Evolutionary conservation across 2,329 filamentous ascomycete species (phyloP).

Genomic region (Penicillium brevicompactum): DNA sequence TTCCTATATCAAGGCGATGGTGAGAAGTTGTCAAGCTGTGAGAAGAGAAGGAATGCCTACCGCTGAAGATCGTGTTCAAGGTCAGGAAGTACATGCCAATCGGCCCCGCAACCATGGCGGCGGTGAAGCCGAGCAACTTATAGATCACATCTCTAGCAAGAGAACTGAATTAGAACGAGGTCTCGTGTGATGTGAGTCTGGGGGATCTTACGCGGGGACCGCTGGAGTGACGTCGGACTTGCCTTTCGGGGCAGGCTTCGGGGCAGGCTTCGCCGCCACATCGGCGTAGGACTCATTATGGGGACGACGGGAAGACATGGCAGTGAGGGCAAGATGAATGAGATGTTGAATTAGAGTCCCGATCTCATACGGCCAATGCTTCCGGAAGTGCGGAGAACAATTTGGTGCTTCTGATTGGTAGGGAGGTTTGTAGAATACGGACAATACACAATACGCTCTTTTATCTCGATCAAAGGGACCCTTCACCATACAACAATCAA

Average conservation of each 20-base stretch:
- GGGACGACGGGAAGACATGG: constrained; percentile 36
- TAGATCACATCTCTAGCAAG: constrained; percentile 72
- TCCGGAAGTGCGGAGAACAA: no score
- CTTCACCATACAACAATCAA: no score
- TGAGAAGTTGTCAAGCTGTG: background rate
- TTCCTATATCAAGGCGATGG: constrained; percentile 61
- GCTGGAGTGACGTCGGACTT: constrained; percentile 78
- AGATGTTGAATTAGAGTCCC: no score
- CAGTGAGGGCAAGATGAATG: background rate
- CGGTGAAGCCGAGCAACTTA: constrained; percentile 86
- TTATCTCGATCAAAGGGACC: no score
- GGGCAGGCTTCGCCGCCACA: constrained; percentile 30
- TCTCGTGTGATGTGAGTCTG: background rate
- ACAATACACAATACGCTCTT: no score
- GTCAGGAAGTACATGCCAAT: constrained; percentile 88
- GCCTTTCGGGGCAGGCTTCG: constrained; percentile 44
- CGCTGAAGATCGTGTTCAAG: constrained; percentile 73
- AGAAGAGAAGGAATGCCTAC: constrained; percentile 51
- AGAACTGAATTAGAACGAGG: constrained; percentile 5
- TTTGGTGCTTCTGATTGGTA: no score
- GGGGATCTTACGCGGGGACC: constrained; percentile 70
- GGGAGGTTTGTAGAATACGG: no score
- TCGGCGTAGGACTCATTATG: constrained; percentile 34
- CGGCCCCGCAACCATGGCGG: constrained; percentile 86
- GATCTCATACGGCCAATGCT: no score